A percentile compares a stretch with the other conserved stretches of the same genome.
phyloP scores from a whole-genome alignment of 306 rosid genomes.

The Rosa lucieae region DNA sequence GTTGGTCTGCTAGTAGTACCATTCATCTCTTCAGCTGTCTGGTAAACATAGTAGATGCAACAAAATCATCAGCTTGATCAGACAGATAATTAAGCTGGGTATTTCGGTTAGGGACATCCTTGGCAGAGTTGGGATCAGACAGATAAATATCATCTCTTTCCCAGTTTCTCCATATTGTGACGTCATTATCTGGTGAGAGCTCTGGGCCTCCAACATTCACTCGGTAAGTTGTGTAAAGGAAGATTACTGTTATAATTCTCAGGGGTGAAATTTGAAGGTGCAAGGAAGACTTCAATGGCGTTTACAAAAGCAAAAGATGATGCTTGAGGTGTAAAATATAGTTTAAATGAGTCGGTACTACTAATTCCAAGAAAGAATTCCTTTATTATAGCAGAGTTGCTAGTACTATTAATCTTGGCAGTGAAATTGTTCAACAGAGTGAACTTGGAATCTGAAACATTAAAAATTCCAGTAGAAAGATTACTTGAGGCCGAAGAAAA shows the following conservation, averaged over 20 bases:
- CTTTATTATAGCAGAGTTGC: slow-evolving; percentile 18
- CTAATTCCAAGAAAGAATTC: slow-evolving; percentile 34
- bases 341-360: slow-evolving; percentile 1
- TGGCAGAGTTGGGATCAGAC: no score
- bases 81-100: no score
- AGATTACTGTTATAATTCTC: background rate
- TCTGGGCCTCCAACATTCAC: slow-evolving; percentile 37
- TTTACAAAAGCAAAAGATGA: slow-evolving; percentile 52
- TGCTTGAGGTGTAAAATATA: slow-evolving; percentile 31
- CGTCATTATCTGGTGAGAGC: no score
- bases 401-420: background rate
- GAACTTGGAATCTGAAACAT: slow-evolving; percentile 35
- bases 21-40: no score
- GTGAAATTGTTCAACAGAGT: slow-evolving; percentile 37
- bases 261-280: slow-evolving; percentile 17
- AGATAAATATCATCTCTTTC: no score
- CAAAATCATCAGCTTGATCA: no score
- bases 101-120: no score
- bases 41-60: slow-evolving; percentile 14
- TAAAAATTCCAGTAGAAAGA: slow-evolving; percentile 36
- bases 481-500: slow-evolving; percentile 19
- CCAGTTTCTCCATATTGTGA: no score
- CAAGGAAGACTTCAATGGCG: slow-evolving; percentile 51
- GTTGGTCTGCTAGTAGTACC: no score
- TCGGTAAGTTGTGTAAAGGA: slow-evolving; percentile 26